A percentile compares a stretch with the other conserved stretches of the same genome.
Conservation (phyloP, 108 stramenopile genomes). For the Discostella pseudostelligera region DNA sequence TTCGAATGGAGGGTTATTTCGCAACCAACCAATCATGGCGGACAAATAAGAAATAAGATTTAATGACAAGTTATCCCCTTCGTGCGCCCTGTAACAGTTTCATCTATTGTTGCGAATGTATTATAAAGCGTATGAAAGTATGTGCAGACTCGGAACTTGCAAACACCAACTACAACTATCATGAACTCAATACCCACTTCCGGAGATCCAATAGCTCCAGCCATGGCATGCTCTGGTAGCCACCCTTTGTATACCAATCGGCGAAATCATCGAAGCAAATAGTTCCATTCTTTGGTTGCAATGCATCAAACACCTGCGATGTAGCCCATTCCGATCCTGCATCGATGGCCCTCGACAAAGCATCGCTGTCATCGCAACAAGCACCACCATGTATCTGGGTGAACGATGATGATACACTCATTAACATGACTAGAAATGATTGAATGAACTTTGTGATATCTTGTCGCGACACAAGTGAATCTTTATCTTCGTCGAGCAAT, state of each 20-base stretch:
- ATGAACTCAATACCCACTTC: constrained; percentile 70
- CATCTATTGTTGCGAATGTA: neutral
- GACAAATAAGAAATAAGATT: no score
- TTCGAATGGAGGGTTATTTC: no score
- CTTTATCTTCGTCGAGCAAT: constrained; percentile 65
- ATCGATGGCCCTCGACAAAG: constrained; percentile 65
- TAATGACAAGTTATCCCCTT: no score
- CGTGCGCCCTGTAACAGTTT: neutral
- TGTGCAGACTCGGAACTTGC: no score
- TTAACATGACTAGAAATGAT: constrained; percentile 76
- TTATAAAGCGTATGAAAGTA: neutral
- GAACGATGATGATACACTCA: constrained; percentile 60
- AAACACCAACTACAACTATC: neutral
- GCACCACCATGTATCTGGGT: constrained; percentile 41
- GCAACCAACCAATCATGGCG: no score
- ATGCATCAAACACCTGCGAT: constrained; percentile 60
- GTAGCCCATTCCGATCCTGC: constrained; percentile 80
- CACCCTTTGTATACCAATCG: constrained; percentile 88
- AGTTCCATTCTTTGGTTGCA: constrained; percentile 29
- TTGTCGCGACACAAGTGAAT: constrained; percentile 57
- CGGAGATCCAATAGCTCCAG: constrained; percentile 83
- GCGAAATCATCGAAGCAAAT: constrained; percentile 89
- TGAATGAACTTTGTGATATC: constrained; percentile 69
- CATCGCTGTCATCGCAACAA: constrained; percentile 46
- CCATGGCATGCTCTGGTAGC: constrained; percentile 83